phyloP scores from a whole-genome alignment of 73 alveolate species.

The Blepharisma stoltei region DNA sequence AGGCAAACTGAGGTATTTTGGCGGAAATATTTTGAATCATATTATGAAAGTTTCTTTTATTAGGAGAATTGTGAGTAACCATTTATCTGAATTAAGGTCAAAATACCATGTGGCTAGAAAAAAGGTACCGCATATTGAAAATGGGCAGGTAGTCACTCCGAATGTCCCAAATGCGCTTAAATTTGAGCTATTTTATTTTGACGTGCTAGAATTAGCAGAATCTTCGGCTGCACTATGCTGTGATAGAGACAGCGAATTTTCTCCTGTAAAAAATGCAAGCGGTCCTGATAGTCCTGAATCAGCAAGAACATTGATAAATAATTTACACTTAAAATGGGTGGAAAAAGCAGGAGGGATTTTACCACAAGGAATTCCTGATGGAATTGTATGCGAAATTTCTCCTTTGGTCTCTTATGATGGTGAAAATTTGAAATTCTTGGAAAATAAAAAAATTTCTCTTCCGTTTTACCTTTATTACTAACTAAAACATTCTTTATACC shows the following conservation, averaged over 20 bases:
- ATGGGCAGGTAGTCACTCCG: slow-evolving; percentile 43
- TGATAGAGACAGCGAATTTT: slow-evolving; percentile 73
- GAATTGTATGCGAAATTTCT: slow-evolving; percentile 18
- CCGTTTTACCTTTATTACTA: background rate
- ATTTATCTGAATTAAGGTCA: slow-evolving; percentile 31
- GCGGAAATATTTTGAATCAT: slow-evolving; percentile 69
- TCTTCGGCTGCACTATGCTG: slow-evolving; percentile 55
- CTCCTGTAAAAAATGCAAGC: slow-evolving; percentile 79
- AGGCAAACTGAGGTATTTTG: slow-evolving; percentile 51
- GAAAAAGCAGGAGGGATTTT: slow-evolving; percentile 38
- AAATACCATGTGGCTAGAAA: slow-evolving; percentile 74
- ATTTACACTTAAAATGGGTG: slow-evolving; percentile 47
- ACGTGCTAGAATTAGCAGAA: slow-evolving; percentile 53
- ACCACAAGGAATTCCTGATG: background rate
- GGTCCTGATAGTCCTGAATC: slow-evolving; percentile 76
- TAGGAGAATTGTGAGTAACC: slow-evolving; percentile 35
- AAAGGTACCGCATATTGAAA: slow-evolving; percentile 56
- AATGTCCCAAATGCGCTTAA: slow-evolving; percentile 54
- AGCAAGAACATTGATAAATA: slow-evolving; percentile 56
- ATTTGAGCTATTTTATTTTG: slow-evolving; percentile 70
- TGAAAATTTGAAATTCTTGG: background rate
- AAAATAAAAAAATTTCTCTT: background rate
- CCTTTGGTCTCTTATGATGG: slow-evolving; percentile 22
- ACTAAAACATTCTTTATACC: too few relatives aligned
- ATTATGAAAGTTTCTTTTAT: slow-evolving; percentile 44